Evolutionary conservation across 2,329 filamentous ascomycete genomes (phyloP).

Genomic region (Claviceps capensis): DNA sequence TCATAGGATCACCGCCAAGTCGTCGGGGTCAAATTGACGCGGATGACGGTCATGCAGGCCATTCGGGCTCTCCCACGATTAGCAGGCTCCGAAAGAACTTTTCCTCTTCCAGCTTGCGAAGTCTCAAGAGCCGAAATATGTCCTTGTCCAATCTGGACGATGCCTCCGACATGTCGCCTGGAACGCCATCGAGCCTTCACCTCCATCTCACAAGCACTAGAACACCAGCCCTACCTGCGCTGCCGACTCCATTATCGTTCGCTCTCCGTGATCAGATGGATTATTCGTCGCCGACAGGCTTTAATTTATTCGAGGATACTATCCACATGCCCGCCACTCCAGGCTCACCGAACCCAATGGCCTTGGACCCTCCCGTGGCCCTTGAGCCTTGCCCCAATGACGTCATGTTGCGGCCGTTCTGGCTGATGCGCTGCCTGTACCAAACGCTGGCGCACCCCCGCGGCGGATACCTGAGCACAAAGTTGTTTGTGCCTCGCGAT

Average conservation of each 20-base stretch:
- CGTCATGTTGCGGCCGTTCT: conserved; percentile 83
- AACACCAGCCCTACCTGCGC: conserved; percentile 37
- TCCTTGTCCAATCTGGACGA: conserved; percentile 50
- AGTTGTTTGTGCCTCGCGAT: conserved; percentile 82
- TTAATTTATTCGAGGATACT: conserved; percentile 73
- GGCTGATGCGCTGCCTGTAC: conserved; percentile 90
- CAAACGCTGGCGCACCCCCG: conserved; percentile 84
- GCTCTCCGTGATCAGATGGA: conserved; percentile 46
- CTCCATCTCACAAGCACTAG: conserved; percentile 46
- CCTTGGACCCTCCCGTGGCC: conserved; percentile 54
- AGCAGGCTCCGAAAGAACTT: conserved; percentile 48
- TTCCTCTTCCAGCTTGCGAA: conserved; percentile 56
- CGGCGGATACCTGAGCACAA: conserved; percentile 82
- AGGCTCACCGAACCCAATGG: conserved; percentile 50
- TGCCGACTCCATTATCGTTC: conserved; percentile 54
- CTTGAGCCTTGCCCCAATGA: conserved; percentile 88
- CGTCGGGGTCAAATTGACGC: conserved; percentile 20
- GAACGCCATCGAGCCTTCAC: conserved; percentile 58
- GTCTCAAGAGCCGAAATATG: conserved; percentile 60
- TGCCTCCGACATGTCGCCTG: conserved; percentile 53
- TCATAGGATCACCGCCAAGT: conserved; percentile 18
- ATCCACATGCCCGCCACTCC: conserved; percentile 56
- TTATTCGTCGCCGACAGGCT: conserved; percentile 48
- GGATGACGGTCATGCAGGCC: conserved; percentile 24
- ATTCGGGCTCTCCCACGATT: conserved; percentile 40